Base-by-base conservation (phyloP, 2,329 filamentous ascomycete genomes). In the Epichloe uncinata region DNA sequence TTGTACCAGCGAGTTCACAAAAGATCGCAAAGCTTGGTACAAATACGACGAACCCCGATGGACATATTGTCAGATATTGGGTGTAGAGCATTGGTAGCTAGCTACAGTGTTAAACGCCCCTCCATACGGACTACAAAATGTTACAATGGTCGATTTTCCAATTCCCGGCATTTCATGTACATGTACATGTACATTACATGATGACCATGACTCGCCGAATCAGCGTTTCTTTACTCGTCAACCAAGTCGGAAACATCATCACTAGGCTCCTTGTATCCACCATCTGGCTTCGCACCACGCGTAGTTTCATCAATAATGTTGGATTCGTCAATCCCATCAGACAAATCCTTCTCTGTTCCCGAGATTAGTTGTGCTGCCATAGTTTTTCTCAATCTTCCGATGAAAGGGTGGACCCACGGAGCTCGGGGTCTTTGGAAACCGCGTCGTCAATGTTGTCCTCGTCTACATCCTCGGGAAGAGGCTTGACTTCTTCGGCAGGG, bases 241-340 rank as follows among this genome's bases (percentile, higher is more conserved):
- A 42, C 45, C 35, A 45, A n/a, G n/a, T 45, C 47, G 16, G 41
- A 37, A 18, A 48, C 15, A 20, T 48, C 49, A 35, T 51, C 49
- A 43, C 45, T 44, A 8, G 49, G 49, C 41, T 48, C 45, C 34
- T 48, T 43, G 36, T 51, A 50, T 9, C 44, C 37, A 20, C 45
- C 45, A 11, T 47, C 34, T 4, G 49, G 49, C 44, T 47, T 47
- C 3, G 44, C 44, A 3, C 49, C 49, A 11, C 49, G 49, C 8
- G 45, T 48, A 4, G 49, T 51, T 22, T 51, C 45, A 5, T 45
- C 35, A n/a, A 48, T 51, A 13, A 48, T 48, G 45, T 51, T 51
- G 40, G 49, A 48, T 26, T 48, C 35, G 41, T 51, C 49, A 16
- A 51, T 51, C 0, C 49, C 49, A 16, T 41, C 45, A 4, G 41